Conservation (phyloP, 345 rosid genomes). For the Populus simonii region DNA sequence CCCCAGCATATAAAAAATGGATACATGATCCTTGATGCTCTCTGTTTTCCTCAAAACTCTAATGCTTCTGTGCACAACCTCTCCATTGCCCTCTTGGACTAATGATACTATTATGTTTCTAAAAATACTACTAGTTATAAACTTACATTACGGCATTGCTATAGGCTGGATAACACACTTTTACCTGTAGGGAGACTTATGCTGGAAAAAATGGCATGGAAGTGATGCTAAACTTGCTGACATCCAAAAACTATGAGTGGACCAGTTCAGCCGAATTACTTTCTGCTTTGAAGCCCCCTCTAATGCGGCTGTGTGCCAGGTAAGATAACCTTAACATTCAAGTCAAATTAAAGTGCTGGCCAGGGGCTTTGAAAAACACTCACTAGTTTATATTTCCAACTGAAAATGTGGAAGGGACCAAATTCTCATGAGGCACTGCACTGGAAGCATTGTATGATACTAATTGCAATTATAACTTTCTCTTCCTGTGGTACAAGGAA, state of each 20-base stretch:
- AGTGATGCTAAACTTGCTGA: constrained; percentile 54
- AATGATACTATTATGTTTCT: background rate
- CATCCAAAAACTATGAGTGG: constrained; percentile 53
- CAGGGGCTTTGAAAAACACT: background rate
- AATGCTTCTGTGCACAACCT: background rate
- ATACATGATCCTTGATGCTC: background rate
- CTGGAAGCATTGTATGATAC: background rate
- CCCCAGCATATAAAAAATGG: background rate
- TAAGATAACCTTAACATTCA: constrained; percentile 19
- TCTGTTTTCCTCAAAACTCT: background rate
- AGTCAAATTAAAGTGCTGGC: background rate
- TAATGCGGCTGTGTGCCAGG: constrained; percentile 86
- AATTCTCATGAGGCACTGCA: background rate
- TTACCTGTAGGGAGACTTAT: constrained; percentile 42
- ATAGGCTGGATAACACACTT: constrained; percentile 11
- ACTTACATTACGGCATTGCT: background rate
- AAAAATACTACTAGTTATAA: background rate
- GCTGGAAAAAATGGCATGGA: constrained; percentile 68
- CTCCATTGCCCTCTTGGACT: background rate
- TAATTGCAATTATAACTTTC: background rate
- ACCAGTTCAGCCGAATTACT: constrained; percentile 41
- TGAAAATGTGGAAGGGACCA: background rate
- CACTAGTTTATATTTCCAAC: background rate
- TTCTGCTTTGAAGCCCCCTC: constrained; percentile 55
- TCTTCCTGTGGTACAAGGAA: background rate